Base-by-base conservation (phyloP, 1,284 basidiomycete species). In the Cutaneotrichosporon sp. region DNA sequence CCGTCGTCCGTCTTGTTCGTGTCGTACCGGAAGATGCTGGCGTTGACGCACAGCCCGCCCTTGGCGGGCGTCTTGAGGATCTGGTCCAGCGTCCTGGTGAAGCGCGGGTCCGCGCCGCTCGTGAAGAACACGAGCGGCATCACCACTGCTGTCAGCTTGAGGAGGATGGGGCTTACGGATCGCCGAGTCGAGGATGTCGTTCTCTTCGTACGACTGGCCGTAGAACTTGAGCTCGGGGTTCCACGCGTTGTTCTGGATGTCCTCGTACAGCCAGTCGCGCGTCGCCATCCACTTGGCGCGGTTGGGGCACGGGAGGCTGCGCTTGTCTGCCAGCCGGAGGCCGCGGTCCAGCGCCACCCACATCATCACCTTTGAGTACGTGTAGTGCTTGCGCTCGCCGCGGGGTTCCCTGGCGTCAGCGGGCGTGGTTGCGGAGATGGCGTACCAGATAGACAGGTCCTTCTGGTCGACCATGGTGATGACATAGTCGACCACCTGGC, bases 271-370 rank as follows among this genome's bases (percentile, higher is more conserved):
- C 14, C 81, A 79, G 72, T 95, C 93, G 25, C 92, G 84, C 5
- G 87, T 85, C 5, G 81, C 81, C 16, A 88, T 75, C 93, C 93
- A 97, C 63, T 86, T 84, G 54, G 79, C 53, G 59, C 72, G 75
- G 67, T 78, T 80, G 20, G 76, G 82, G 74, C 81, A 81, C 5
- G 81, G 81, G 13, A 82, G 67, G 61, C 74, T 90, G 24, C 93
- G 86, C 78, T 97, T 97, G 36, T 95, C 92, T 3, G 91, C 90
- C 20, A 97, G 83, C 16, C 93, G 89, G 4, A 97, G 83, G 3
- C 92, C 91, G 81, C 92, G 83, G 71, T 97, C 93, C 61, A 97
- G 87, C 0, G 93, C 93, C 51, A 97, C 92, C 89, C 91, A 93
- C 73, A 93, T 84, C 92, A 95, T 93, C 57, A 93, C 87, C 84